Conservation (phyloP, 768 basidiomycete genomes). For the Suillus plorans region DNA sequence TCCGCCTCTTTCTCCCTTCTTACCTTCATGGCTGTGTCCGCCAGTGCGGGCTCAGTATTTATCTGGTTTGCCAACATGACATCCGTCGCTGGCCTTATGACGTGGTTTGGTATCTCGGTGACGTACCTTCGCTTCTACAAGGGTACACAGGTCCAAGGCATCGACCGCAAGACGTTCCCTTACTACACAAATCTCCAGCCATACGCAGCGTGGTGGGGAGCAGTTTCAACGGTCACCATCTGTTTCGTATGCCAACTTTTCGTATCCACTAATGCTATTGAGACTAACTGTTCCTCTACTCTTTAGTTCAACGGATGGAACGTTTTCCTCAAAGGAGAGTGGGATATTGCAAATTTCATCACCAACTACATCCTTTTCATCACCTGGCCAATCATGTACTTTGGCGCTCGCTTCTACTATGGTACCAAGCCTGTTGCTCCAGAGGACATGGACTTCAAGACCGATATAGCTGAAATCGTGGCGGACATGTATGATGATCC, state of each 20-base stretch:
- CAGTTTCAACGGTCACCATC: conserved; percentile 41
- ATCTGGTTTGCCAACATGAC: conserved; percentile 80
- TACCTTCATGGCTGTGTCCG: conserved; percentile 76
- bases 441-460: conserved; percentile 83
- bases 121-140: conserved; percentile 82
- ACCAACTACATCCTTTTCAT: conserved; percentile 76
- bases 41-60: conserved; percentile 73
- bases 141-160: conserved; percentile 79
- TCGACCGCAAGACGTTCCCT: conserved; percentile 69
- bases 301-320: conserved; percentile 46
- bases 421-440: conserved; percentile 28
- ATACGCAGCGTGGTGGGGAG: conserved; percentile 64
- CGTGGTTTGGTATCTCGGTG: conserved; percentile 77
- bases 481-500: conserved; percentile 70
- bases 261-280: neutral
- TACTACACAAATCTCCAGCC: conserved; percentile 69
- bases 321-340: conserved; percentile 53
- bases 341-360: conserved; percentile 68
- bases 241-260: conserved; percentile 52
- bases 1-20: conserved; percentile 65
- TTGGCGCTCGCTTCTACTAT: conserved; percentile 50
- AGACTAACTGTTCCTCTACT: conserved; percentile 40
- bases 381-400: conserved; percentile 75
- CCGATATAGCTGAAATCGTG: conserved; percentile 67
- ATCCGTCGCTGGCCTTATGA: conserved; percentile 62